These are phyloP conservation scores for Lentinula guzmanii DNA, from an alignment of 768 basidiomycete species.

Conservation along the genomic window DNA sequence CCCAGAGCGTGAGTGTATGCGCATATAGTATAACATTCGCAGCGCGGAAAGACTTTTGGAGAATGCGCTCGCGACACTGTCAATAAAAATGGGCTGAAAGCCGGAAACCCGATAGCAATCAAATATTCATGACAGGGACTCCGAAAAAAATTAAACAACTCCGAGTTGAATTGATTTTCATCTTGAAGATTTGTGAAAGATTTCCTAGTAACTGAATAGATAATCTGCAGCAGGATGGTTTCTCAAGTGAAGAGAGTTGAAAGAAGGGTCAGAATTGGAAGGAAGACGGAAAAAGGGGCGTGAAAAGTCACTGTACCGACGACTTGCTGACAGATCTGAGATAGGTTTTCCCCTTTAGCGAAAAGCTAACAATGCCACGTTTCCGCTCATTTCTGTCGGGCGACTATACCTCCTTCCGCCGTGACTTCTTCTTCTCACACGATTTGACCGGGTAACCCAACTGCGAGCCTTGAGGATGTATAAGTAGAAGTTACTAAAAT, in stretches of 20 bases:
- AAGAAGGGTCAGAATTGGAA: not conserved
- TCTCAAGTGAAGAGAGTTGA: not conserved
- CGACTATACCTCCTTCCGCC: not conserved
- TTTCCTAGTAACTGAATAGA: not conserved
- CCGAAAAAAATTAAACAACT: no score
- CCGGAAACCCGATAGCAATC: not conserved
- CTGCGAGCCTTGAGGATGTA: conserved; percentile 1
- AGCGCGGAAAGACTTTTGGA: no score
- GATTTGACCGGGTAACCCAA: not conserved
- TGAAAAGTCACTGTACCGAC: not conserved
- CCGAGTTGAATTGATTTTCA: not conserved
- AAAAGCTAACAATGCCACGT: not conserved
- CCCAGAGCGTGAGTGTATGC: no score
- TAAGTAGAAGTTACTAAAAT: conserved; percentile 1
- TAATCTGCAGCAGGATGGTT: not conserved
- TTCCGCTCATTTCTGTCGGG: not conserved
- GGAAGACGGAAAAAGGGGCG: not conserved
- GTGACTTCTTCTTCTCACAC: conserved; percentile 1
- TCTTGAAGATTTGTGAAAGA: not conserved
- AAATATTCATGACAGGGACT: not conserved
- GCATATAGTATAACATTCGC: no score
- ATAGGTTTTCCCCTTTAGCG: not conserved
- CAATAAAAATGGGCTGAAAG: no score
- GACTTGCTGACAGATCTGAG: not conserved
- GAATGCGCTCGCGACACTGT: no score